These are phyloP conservation scores for Saccharum officinarum DNA, from an alignment of 176 grass and related monocot genomes.

Conservation along the genomic window DNA sequence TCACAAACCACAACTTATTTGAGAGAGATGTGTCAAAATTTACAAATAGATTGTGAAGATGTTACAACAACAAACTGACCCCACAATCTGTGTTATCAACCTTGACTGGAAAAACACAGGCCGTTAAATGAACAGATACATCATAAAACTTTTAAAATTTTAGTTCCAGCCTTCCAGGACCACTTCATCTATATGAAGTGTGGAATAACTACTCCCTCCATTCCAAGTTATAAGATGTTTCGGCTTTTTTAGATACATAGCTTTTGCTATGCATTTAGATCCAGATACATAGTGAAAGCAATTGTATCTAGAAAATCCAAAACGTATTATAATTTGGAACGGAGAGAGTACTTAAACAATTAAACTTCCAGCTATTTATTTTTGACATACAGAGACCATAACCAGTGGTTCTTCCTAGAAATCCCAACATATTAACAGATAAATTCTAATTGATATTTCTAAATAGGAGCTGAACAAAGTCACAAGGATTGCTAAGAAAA, in stretches of 20 bases:
- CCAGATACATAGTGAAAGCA: not conserved
- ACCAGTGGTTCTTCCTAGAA: not conserved
- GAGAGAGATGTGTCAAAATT: not conserved
- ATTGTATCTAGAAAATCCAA: not conserved
- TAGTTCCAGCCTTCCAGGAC: not conserved
- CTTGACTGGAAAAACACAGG: slow-evolving; percentile 2
- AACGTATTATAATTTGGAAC: not conserved
- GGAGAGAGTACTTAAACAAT: not conserved
- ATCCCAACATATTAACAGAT: not conserved
- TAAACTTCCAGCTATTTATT: not conserved
- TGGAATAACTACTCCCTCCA: not conserved
- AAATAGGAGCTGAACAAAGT: not conserved
- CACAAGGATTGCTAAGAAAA: not conserved
- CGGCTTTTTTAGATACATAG: not conserved
- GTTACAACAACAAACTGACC: not conserved
- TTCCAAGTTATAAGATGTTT: not conserved
- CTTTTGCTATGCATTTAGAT: not conserved
- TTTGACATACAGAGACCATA: not conserved
- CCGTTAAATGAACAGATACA: not conserved
- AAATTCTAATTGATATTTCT: not conserved
- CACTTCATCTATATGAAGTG: not conserved
- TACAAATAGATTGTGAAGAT: slow-evolving; percentile 32
- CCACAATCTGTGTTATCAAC: not conserved
- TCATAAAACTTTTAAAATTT: slow-evolving; percentile 14
- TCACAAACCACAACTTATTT: slow-evolving; percentile 6